Evolutionary conservation across 164 flowering plant species (phyloP), one percentile per base, ranked within the genome.

Genomic region (Warburgia ugandensis): DNA sequence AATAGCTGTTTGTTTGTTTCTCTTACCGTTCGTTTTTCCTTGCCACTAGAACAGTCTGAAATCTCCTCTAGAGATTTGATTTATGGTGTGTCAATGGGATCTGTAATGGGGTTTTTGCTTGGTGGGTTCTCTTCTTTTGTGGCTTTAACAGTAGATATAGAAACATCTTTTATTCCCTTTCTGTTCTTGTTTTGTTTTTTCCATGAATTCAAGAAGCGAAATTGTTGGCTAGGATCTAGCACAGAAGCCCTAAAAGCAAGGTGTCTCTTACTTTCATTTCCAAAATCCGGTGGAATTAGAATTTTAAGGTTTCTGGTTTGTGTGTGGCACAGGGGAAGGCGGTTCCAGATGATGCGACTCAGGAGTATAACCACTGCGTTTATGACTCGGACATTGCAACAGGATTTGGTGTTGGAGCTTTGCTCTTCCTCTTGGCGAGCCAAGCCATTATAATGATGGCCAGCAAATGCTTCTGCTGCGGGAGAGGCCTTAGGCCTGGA

Each of bases 381-480:
- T 89, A 92, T 65, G 91, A 82, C 65, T 80, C 90, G 0, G 99
- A 92, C 63, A 82, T 84, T 29, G 50, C 99, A 6, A 81, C 96
- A 1, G 91, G 96, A 22, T 61, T 61, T 31, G 99, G 95, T 4
- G 78, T 76, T 23, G 94, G 95, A 5, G 81, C 99, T 20, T 74
- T 92, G 35, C 50, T 86, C 50, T 73, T 86, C 59, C 87, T 88
- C 51, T 11, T 84, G 70, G 75, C 44, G 0, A 74, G 91, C 56
- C 97, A 84, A 52, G 56, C 57, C 35, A 27, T 84, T 16, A 64
- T 88, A 36, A 80, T 81, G 88, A 63, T 62, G 3, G 84, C 80
- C 3, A 92, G 87, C 63, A 67, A 69, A 32, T 92, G 99, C 80
- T 82, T 92, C 66, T 92, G 99, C 75, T 88, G 94, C 50, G 97